These are phyloP conservation scores for Scheffersomyces lignosus DNA, from an alignment of 805 yeast genomes.

Conservation along the genomic window DNA sequence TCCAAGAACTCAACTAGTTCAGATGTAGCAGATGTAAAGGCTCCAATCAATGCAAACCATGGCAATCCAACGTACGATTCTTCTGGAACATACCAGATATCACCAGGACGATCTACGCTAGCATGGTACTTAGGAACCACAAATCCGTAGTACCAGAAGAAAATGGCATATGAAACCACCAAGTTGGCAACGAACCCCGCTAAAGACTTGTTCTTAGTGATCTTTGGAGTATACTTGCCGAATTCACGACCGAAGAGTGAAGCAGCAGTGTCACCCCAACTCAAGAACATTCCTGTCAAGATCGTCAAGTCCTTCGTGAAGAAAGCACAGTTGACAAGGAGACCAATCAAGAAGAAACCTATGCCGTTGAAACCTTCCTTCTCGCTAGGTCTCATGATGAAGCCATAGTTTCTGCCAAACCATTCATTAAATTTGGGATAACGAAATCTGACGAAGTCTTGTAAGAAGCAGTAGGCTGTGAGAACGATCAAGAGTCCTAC, in stretches of 20 bases:
- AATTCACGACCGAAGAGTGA: slow-evolving; percentile 84
- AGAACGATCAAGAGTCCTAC: slow-evolving; percentile 12
- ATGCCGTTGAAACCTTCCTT: slow-evolving; percentile 16
- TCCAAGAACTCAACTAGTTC: slow-evolving; percentile 48
- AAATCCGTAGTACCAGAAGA: slow-evolving; percentile 11
- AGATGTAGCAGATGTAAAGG: slow-evolving; percentile 13
- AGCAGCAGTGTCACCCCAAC: slow-evolving; percentile 46
- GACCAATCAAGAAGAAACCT: slow-evolving; percentile 18
- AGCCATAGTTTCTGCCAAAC: slow-evolving; percentile 9
- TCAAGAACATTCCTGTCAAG: slow-evolving; percentile 15
- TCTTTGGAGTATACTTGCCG: slow-evolving; percentile 79
- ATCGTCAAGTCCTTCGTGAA: slow-evolving; percentile 17
- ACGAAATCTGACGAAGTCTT: slow-evolving; percentile 14
- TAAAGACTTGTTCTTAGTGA: slow-evolving; percentile 70
- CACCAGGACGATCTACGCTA: slow-evolving; percentile 8
- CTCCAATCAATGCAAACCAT: slow-evolving; percentile 15
- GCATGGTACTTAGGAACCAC: slow-evolving; percentile 10
- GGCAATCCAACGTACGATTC: slow-evolving; percentile 55
- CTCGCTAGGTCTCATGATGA: slow-evolving; percentile 16
- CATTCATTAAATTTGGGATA: slow-evolving; percentile 10
- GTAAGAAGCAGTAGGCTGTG: slow-evolving; percentile 8
- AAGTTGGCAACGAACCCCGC: slow-evolving; percentile 91
- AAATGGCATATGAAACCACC: slow-evolving; percentile 14
- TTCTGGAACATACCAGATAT: slow-evolving; percentile 11
- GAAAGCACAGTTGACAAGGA: slow-evolving; percentile 12